Evolutionary conservation across 2,329 filamentous ascomycete species (phyloP).

Genomic region (Ophiocordyceps robertsii): DNA sequence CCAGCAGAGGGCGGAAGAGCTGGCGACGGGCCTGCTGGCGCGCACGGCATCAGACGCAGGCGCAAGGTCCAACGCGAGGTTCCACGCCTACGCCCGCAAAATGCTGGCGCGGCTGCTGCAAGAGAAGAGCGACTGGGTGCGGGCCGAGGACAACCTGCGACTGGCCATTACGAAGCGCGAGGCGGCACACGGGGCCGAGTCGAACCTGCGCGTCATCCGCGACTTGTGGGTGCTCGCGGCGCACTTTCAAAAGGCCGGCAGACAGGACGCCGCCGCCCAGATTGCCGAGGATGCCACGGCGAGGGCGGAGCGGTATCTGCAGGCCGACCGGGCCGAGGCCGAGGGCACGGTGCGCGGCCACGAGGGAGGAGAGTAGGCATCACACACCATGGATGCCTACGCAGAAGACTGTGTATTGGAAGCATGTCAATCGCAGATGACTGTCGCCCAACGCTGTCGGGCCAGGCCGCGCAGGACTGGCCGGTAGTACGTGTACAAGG

Average conservation of each 20-base stretch:
- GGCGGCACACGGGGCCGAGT: slow-evolving; percentile 19
- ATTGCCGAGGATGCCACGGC: slow-evolving; percentile 18
- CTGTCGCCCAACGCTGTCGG: too few relatives aligned
- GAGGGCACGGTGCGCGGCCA: not conserved
- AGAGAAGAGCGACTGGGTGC: slow-evolving; percentile 16
- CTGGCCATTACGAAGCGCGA: slow-evolving; percentile 19
- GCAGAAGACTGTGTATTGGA: too few relatives aligned
- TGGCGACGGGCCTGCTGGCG: slow-evolving; percentile 15
- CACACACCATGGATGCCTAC: not conserved
- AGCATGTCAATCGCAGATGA: too few relatives aligned
- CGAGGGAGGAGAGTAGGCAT: not conserved
- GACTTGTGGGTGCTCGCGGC: slow-evolving; percentile 24
- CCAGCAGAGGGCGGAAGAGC: slow-evolving; percentile 14
- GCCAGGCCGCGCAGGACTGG: too few relatives aligned
- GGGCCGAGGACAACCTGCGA: slow-evolving; percentile 19
- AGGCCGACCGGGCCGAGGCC: slow-evolving; percentile 3
- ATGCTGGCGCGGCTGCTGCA: slow-evolving; percentile 22
- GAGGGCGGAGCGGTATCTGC: slow-evolving; percentile 17
- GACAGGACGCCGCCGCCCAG: slow-evolving; percentile 11
- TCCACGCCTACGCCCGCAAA: slow-evolving; percentile 23
- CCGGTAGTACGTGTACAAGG: too few relatives aligned
- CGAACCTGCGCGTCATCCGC: slow-evolving; percentile 21
- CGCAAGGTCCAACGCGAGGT: slow-evolving; percentile 17
- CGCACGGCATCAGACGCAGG: slow-evolving; percentile 10
- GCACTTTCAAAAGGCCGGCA: slow-evolving; percentile 18